phyloP scores from a whole-genome alignment of 208 protist species.

The Wallacemonas rigidus region DNA sequence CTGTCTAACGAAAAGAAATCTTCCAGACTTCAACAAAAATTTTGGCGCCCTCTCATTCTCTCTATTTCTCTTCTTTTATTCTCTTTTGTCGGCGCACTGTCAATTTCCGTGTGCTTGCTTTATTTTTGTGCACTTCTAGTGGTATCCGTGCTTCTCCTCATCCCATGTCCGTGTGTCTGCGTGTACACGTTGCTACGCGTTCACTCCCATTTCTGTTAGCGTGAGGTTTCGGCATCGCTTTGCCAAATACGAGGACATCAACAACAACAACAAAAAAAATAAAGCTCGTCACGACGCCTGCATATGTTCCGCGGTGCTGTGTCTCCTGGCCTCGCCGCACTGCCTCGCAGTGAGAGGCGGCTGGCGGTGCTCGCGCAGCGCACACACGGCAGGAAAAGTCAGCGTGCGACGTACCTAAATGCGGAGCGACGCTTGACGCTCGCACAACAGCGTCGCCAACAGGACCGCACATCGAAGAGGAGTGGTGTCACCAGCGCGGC shows the following conservation, averaged over 20 bases:
- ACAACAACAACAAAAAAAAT: neutral
- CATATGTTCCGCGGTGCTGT: slow-evolving; percentile 1
- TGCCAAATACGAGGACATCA: neutral
- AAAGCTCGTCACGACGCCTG: neutral
- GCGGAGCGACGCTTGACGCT: neutral
- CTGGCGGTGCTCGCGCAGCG: slow-evolving; percentile 27
- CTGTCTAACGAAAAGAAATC: too few species aligned
- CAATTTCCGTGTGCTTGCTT: too few species aligned
- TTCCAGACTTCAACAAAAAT: too few species aligned
- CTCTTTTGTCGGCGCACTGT: too few species aligned
- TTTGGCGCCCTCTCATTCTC: too few species aligned
- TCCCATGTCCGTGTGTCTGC: too few species aligned
- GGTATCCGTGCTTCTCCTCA: too few species aligned
- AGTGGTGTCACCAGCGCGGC: neutral
- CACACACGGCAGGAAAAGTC: slow-evolving; percentile 18
- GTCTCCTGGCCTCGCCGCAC: neutral
- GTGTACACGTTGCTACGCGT: too few species aligned
- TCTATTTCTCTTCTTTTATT: too few species aligned
- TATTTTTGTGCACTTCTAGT: too few species aligned
- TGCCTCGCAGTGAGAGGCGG: slow-evolving; percentile 28
- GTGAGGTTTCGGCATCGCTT: too few species aligned
- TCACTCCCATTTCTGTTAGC: too few species aligned
- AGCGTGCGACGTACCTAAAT: slow-evolving; percentile 21
- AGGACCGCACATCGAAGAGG: neutral
- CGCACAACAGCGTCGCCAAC: neutral